Evolutionary conservation across 2,329 filamentous ascomycete genomes (phyloP), one percentile per base, ranked within the genome.

Genomic region (Parafenestella ontariensis): DNA sequence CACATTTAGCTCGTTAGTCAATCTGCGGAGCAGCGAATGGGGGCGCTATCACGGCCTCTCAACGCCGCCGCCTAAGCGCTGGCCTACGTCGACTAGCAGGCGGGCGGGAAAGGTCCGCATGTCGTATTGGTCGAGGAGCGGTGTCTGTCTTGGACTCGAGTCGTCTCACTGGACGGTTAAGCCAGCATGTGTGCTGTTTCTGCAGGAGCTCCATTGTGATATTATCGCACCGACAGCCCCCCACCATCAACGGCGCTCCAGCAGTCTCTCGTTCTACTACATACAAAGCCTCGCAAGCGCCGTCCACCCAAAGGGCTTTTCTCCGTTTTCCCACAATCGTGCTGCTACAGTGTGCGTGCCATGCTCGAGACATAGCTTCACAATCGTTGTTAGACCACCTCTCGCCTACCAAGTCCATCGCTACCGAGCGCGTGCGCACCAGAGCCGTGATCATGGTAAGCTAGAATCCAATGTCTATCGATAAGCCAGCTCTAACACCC

Each of bases 271-370:
- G n/a, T n/a, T n/a, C n/a, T n/a, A n/a, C n/a, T n/a, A n/a, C n/a
- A n/a, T n/a, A 79, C 78, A 79, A 76, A 78, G 72, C 61, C 65
- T 54, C 61, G 60, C 68, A 74, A 73, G 73, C 74, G 73, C 77
- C 72, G 76, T 70, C 70, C 68, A 74, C 73, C 77, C 73, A 72
- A 68, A 73, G 68, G 71, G 72, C 66, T 64, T 62, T 68, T 72
- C 66, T 66, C 70, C 67, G 73, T 71, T 70, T 74, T 68, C 63
- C 11, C 62, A 64, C 61, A 58, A 58, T 71, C 59, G 58, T 65
- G 65, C 64, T 69, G 62, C 63, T 65, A 65, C 63, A 45, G 61
- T 60, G 55, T 63, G 61, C 64, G 59, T 75, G 62, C 65, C 64
- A 74, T 75, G 70, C 66, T 66, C 57, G 58, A 56, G 51, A 62